A percentile compares a stretch with the other conserved stretches of the same genome.
phyloP scores from a whole-genome alignment of 495 filamentous ascomycete species.

The Aspergillus sclerotiicarbonarius region DNA sequence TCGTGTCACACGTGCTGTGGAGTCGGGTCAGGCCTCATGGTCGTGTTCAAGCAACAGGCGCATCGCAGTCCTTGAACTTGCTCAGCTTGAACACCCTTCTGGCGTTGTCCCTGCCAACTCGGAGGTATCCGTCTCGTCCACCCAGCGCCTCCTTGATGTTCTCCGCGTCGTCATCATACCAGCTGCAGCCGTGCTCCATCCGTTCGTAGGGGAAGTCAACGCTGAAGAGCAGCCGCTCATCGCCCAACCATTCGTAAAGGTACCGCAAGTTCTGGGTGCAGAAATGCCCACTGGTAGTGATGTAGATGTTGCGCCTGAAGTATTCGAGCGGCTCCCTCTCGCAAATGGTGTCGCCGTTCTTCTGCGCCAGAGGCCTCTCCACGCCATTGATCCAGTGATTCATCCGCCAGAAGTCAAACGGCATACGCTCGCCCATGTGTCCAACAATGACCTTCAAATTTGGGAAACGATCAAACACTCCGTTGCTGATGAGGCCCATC shows the following conservation, averaged over 20 bases:
- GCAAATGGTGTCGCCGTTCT: slow-evolving; percentile 20
- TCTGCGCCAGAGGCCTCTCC: slow-evolving; percentile 26
- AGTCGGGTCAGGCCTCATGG: too few species aligned
- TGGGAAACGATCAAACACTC: slow-evolving; percentile 39
- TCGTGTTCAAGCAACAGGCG: slow-evolving; percentile 9
- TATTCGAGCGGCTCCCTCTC: slow-evolving; percentile 44
- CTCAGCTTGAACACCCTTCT: slow-evolving; percentile 40
- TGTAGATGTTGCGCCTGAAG: slow-evolving; percentile 38
- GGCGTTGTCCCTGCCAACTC: slow-evolving; percentile 42
- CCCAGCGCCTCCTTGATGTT: slow-evolving; percentile 17
- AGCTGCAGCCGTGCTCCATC: neutral
- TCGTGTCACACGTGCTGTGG: too few species aligned
- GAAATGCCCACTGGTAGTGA: slow-evolving; percentile 8
- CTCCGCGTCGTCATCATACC: slow-evolving; percentile 7
- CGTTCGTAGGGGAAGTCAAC: slow-evolving; percentile 12
- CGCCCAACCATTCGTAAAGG: neutral
- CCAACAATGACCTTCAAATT: slow-evolving; percentile 55
- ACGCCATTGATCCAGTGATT: slow-evolving; percentile 48
- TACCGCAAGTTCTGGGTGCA: slow-evolving; percentile 1
- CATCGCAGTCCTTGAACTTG: slow-evolving; percentile 20
- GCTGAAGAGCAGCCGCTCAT: slow-evolving; percentile 11
- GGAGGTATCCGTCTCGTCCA: slow-evolving; percentile 26
- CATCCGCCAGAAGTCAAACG: slow-evolving; percentile 54
- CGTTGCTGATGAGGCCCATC: slow-evolving; percentile 40
- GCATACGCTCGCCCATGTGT: slow-evolving; percentile 57